Evolutionary conservation across 2,329 filamentous ascomycete genomes (phyloP), one percentile per base, ranked within the genome.

Genomic region (Stagonosporopsis tanaceti): DNA sequence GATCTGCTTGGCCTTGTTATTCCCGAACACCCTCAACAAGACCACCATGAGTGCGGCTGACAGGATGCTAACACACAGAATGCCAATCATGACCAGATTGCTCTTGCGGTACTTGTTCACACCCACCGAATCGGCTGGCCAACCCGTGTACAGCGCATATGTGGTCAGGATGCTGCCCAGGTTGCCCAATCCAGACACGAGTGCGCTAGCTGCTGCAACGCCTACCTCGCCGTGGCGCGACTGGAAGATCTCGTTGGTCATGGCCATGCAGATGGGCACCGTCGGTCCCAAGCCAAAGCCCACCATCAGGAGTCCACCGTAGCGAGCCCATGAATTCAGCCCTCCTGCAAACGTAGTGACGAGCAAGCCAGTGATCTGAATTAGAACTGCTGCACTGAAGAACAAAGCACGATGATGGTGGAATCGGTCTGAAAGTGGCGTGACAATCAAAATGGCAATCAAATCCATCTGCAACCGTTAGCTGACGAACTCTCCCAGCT

Each of bases 201-300:
- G 82, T 2, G 93, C 93, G 1, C 90, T 87, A 0, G 93, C 92
- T 14, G 93, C 90, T 4, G 93, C 93, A 6, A 97, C 92, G 53
- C 93, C 93, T 22, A 97, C 91, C 76, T 97, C 93, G 44, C 93
- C 92, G 71, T 97, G 93, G 12, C 93, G 89, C 30, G 85, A 85
- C 78, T 96, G 92, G 81, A 97, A 97, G 70, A 96, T 89, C 77
- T 96, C 91, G 61, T 88, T 91, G 30, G 91, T 92, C 93, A 93
- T 96, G 34, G 92, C 89, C 93, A 97, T 97, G 75, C 91, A 94
- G 70, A 94, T 94, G 11, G 93, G 93, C 1, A 96, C 92, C 0
- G 93, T 96, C 3, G 93, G 93, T 1, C 93, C 93, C 2, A 97
- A 87, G 0, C 93, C 93, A 69, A 96, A 96, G 4, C 93, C 93